A percentile compares a stretch with the other conserved stretches of the same genome.
Evolutionary conservation across 2,329 filamentous ascomycete species (phyloP).

Genomic region (Penicillium sp.): DNA sequence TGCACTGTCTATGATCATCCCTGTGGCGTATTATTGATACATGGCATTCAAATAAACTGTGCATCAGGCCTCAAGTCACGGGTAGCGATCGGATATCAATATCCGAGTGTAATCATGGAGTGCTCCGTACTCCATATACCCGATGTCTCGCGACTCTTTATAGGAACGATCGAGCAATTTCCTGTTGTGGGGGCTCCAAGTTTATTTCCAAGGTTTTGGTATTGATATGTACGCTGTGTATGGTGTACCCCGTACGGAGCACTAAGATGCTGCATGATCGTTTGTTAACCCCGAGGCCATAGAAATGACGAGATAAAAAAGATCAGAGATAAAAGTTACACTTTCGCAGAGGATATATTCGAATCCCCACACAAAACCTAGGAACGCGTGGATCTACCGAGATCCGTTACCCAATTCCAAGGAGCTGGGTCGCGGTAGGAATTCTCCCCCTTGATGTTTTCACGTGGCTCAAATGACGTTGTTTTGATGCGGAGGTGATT

Average conservation of each 20-base stretch:
- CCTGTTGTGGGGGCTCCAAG: too few species aligned
- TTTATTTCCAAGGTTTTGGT: too few species aligned
- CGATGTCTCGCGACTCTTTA: too few species aligned
- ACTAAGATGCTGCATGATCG: too few species aligned
- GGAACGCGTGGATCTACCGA: slow-evolving; percentile 27
- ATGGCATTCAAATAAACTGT: too few species aligned
- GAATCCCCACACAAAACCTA: not conserved
- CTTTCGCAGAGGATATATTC: not conserved
- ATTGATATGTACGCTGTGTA: too few species aligned
- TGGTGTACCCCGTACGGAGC: too few species aligned
- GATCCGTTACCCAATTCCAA: slow-evolving; percentile 23
- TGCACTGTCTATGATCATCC: not conserved
- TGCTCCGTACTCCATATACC: too few species aligned
- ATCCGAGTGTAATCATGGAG: not conserved
- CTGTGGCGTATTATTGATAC: not conserved
- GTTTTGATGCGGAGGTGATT: not conserved
- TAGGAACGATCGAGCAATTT: too few species aligned
- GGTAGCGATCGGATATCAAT: not conserved
- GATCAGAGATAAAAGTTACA: not conserved
- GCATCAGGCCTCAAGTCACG: too few species aligned
- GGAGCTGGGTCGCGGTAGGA: slow-evolving; percentile 5
- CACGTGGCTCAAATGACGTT: slow-evolving; percentile 2
- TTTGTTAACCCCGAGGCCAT: too few species aligned
- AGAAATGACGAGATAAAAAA: not conserved
- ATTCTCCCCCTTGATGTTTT: not conserved